Evolutionary conservation across 2,329 filamentous ascomycete species (phyloP).

Genomic region (Fragosphaeria purpurea): DNA sequence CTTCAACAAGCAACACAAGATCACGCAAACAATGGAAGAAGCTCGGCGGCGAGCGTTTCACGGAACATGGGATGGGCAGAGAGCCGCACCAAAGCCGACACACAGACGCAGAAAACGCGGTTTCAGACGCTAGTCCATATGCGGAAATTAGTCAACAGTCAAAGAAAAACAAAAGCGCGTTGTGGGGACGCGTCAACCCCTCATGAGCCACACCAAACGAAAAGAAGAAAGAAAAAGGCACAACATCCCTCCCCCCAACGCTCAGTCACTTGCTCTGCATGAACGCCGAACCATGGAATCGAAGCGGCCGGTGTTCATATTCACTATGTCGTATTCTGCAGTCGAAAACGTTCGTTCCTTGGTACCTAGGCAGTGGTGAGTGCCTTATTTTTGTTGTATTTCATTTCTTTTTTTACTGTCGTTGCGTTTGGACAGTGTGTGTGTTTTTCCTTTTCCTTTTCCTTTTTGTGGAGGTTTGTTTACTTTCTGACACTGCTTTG

Average conservation of each 20-base stretch:
- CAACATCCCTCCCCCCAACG: background rate
- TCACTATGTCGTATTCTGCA: background rate
- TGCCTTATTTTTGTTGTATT: background rate
- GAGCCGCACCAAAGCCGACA: too few species aligned
- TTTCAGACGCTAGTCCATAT: background rate
- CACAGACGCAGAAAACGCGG: background rate
- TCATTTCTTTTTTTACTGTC: background rate
- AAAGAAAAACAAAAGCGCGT: constrained; percentile 1
- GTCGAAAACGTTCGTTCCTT: too few species aligned
- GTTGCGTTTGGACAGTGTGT: constrained; percentile 4
- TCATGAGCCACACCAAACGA: background rate
- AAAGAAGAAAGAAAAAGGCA: background rate
- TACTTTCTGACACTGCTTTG: background rate
- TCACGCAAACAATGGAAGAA: too few species aligned
- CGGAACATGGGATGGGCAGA: too few species aligned
- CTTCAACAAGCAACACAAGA: background rate
- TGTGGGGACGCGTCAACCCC: constrained; percentile 3
- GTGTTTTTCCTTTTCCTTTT: background rate
- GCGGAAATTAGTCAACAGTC: constrained; percentile 8
- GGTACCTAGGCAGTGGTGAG: too few species aligned
- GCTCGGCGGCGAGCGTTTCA: too few species aligned
- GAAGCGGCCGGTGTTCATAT: background rate
- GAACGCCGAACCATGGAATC: constrained; percentile 1
- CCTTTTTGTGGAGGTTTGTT: background rate
- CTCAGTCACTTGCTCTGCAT: constrained; percentile 1